A percentile compares a stretch with the other conserved stretches of the same genome.
Conservation (phyloP, 495 filamentous ascomycete genomes). For the Alectoria sarmentosa region DNA sequence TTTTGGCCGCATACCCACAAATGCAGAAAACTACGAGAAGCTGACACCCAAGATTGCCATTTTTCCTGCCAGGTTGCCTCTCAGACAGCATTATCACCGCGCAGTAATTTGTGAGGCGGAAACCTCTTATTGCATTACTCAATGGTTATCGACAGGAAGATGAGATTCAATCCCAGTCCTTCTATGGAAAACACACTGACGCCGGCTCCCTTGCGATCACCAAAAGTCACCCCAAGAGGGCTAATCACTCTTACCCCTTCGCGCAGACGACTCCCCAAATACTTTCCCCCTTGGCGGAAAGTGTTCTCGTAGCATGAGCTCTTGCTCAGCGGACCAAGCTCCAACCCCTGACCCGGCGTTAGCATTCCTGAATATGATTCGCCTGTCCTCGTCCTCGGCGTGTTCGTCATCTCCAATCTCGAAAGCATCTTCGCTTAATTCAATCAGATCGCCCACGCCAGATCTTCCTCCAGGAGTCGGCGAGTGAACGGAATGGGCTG, state of each 20-base stretch:
- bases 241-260: constrained; percentile 14
- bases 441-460: constrained; percentile 69
- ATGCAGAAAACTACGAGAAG: not conserved
- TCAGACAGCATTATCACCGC: not conserved
- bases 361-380: not conserved
- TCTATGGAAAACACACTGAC: not conserved
- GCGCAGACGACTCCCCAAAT: constrained; percentile 28
- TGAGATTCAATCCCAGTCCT: not conserved
- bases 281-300: constrained; percentile 26
- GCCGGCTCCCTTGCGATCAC: not conserved
- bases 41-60: not conserved
- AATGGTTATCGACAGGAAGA: not conserved
- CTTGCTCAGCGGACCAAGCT: constrained; percentile 32
- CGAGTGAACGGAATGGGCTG: constrained; percentile 36
- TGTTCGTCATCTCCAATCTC: constrained; percentile 18
- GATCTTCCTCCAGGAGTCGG: constrained; percentile 30
- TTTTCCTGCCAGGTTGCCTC: not conserved
- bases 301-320: constrained; percentile 32
- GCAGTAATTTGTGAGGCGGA: not conserved
- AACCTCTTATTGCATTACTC: not conserved
- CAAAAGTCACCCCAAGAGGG: not conserved
- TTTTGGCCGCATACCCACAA: not conserved
- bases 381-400: not conserved
- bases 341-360: constrained; percentile 6
- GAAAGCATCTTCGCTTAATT: constrained; percentile 56